phyloP scores from a whole-genome alignment of 805 yeast species.

The Nakazawaea ishiwadae region DNA sequence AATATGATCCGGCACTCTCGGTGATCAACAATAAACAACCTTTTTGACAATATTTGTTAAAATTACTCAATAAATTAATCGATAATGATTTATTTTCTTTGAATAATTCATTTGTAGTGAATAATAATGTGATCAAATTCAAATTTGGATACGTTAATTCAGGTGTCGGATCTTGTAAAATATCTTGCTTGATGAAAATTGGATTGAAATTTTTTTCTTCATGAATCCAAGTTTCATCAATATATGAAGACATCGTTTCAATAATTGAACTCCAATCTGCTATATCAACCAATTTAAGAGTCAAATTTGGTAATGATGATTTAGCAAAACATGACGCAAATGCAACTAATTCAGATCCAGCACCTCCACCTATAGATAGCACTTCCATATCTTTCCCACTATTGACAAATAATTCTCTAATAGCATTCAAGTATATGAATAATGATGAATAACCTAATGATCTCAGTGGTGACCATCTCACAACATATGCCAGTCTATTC shows the following conservation, averaged over 20 bases:
- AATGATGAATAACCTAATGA: conserved; percentile 70
- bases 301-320: conserved; percentile 24
- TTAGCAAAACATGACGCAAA: conserved; percentile 53
- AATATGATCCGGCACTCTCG: conserved; percentile 89
- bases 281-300: conserved; percentile 61
- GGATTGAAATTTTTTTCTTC: conserved; percentile 19
- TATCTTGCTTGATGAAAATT: conserved; percentile 29
- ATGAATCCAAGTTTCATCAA: conserved; percentile 52
- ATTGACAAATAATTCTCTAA: conserved; percentile 29
- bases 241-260: conserved; percentile 34
- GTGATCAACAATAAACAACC: conserved; percentile 65
- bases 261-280: conserved; percentile 71
- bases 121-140: conserved; percentile 64
- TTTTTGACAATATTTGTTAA: conserved; percentile 43
- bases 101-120: conserved; percentile 86
- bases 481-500: conserved; percentile 71
- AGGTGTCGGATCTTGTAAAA: conserved; percentile 25
- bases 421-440: conserved; percentile 45
- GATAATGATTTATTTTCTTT: conserved; percentile 61
- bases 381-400: conserved; percentile 28
- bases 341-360: conserved; percentile 75
- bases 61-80: conserved; percentile 49
- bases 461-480: conserved; percentile 84
- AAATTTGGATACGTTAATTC: conserved; percentile 22
- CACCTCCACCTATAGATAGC: conserved; percentile 83